These are phyloP conservation scores for Teunomyces panamensis DNA, from an alignment of 805 yeast species.

Conservation along the genomic window DNA sequence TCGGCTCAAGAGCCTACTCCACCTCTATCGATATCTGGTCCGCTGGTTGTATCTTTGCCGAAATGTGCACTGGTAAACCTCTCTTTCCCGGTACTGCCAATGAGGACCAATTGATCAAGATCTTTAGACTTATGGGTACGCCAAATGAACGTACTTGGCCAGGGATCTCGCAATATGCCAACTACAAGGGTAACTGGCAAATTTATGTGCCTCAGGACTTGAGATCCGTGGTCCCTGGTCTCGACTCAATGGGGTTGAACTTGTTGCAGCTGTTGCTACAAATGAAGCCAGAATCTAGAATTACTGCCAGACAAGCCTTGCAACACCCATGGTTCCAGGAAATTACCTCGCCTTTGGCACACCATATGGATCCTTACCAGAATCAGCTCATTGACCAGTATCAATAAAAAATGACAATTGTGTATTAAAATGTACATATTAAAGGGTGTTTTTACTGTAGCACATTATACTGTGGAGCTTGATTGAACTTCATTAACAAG, in stretches of 20 bases:
- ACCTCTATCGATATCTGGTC: constrained; percentile 99
- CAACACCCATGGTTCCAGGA: constrained; percentile 84
- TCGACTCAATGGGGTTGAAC: constrained; percentile 69
- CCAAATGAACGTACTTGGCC: constrained; percentile 98
- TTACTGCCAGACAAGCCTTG: constrained; percentile 58
- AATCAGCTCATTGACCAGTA: constrained; percentile 17
- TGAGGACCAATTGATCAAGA: constrained; percentile 90
- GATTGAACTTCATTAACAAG: constrained; percentile 12
- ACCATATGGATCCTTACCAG: constrained; percentile 32
- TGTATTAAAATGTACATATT: background rate
- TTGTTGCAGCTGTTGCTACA: constrained; percentile 57
- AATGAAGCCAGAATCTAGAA: constrained; percentile 60
- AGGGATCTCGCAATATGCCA: constrained; percentile 86
- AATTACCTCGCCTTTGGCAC: constrained; percentile 44
- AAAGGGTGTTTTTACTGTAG: background rate
- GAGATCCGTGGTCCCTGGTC: constrained; percentile 60
- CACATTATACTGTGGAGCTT: constrained; percentile 6
- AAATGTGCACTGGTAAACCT: constrained; percentile 98
- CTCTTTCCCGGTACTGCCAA: constrained; percentile 94
- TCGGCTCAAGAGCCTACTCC: constrained; percentile 93
- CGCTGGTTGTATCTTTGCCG: constrained; percentile 96
- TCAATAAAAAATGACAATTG: background rate
- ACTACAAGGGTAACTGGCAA: constrained; percentile 80
- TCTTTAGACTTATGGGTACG: constrained; percentile 92
- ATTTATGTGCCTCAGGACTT: constrained; percentile 88